These are phyloP conservation scores for Camelina sativa DNA, from an alignment of 345 rosid genomes.

Conservation along the genomic window DNA sequence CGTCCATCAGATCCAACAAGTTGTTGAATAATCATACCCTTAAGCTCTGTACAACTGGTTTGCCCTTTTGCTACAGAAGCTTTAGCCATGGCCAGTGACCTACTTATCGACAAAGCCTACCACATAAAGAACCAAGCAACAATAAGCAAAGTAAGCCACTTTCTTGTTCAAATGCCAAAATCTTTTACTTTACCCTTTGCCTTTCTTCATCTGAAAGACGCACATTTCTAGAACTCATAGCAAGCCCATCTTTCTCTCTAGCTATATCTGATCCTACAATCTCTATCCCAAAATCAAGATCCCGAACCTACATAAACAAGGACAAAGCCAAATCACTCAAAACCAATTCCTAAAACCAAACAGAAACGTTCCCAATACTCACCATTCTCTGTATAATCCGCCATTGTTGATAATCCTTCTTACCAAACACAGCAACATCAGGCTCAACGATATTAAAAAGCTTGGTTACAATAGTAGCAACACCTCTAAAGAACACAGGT, in stretches of 20 bases:
- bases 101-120: conserved; percentile 88
- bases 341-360: neutral
- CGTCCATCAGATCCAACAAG: conserved; percentile 66
- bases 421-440: conserved; percentile 77
- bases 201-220: conserved; percentile 70
- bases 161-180: neutral
- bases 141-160: neutral
- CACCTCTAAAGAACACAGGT: conserved; percentile 88
- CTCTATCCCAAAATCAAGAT: conserved; percentile 77
- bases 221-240: conserved; percentile 89
- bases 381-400: conserved; percentile 73
- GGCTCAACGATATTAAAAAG: conserved; percentile 91
- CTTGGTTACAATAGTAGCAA: conserved; percentile 80
- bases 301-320: conserved; percentile 60
- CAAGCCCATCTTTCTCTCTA: conserved; percentile 83
- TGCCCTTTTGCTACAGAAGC: conserved; percentile 54
- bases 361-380: conserved; percentile 4
- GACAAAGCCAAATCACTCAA: neutral
- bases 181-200: conserved; percentile 51
- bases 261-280: conserved; percentile 72
- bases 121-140: conserved; percentile 8
- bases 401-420: conserved; percentile 94
- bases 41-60: conserved; percentile 50
- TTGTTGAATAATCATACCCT: conserved; percentile 53
- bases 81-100: conserved; percentile 62